A percentile compares a stretch with the other conserved stretches of the same genome.
These are phyloP conservation scores for Antitrichia curtipendula DNA, from an alignment of 225 moss, liverwort and hornwort genomes.

Conservation along the genomic window DNA sequence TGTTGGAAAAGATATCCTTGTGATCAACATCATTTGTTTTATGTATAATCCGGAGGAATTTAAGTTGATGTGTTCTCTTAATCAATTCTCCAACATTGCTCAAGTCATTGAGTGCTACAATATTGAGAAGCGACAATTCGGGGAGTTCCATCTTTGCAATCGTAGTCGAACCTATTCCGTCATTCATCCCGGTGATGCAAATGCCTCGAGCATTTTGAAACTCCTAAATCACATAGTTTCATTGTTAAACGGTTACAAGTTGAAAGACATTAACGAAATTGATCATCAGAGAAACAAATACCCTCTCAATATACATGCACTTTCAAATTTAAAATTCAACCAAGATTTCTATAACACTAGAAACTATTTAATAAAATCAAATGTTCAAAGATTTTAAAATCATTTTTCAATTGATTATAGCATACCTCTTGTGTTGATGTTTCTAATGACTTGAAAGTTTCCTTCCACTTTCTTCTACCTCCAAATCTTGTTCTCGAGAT, in stretches of 20 bases:
- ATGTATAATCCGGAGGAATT: not conserved
- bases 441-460: not conserved
- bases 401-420: not conserved
- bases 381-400: too few relatives aligned
- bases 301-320: not conserved
- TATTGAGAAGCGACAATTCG: not conserved
- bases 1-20: too few relatives aligned
- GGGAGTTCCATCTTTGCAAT: rapidly evolving
- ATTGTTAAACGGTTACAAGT: not conserved
- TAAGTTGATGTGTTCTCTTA: not conserved
- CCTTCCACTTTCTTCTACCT: not conserved
- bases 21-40: too few relatives aligned
- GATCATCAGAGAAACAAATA: rapidly evolving
- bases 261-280: rapidly evolving
- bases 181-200: not conserved
- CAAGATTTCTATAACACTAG: rapidly evolving
- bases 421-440: not conserved
- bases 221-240: not conserved
- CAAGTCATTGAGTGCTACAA: not conserved
- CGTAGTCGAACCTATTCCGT: not conserved
- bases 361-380: not conserved
- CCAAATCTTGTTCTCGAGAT: not conserved
- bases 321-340: not conserved
- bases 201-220: not conserved
- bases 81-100: not conserved